Evolutionary conservation across 2,329 filamentous ascomycete species (phyloP).

Genomic region (Metarhizium anisopliae): DNA sequence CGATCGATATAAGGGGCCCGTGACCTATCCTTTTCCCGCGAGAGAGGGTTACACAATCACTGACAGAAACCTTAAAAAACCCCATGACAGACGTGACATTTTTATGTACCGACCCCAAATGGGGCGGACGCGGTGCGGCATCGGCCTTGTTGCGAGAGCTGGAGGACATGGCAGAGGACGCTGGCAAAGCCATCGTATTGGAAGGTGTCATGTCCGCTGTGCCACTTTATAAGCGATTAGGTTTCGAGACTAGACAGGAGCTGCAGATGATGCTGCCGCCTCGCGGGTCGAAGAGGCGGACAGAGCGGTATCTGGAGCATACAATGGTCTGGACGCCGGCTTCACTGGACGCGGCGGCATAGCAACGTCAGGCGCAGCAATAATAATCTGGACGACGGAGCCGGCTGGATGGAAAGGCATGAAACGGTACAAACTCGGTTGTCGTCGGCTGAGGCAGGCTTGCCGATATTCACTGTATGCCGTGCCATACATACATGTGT

Average conservation of each 20-base stretch:
- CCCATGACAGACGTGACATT: conserved; percentile 24
- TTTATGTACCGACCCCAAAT: conserved; percentile 28
- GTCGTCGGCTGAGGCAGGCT: not conserved
- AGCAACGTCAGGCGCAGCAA: not conserved
- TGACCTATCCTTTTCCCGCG: not conserved
- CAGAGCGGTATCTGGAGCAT: conserved; percentile 24
- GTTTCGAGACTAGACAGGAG: conserved; percentile 21
- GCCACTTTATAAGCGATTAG: conserved; percentile 27
- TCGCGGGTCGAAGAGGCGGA: conserved; percentile 17
- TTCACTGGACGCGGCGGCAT: not conserved
- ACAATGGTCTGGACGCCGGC: conserved; percentile 22
- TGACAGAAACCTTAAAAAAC: not conserved
- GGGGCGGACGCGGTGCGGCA: conserved; percentile 26
- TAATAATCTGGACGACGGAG: not conserved
- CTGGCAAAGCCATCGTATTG: conserved; percentile 25
- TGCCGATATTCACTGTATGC: not conserved
- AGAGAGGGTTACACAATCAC: conserved; percentile 6
- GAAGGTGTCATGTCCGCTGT: conserved; percentile 30
- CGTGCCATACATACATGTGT: not conserved
- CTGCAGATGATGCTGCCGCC: conserved; percentile 27
- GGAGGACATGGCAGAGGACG: conserved; percentile 21
- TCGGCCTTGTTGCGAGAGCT: conserved; percentile 23
- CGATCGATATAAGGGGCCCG: not conserved
- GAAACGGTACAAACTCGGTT: not conserved
- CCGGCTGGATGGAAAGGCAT: not conserved